Conservation (phyloP, 164 flowering plant genomes). For the Tetrastigma voinierianum region DNA sequence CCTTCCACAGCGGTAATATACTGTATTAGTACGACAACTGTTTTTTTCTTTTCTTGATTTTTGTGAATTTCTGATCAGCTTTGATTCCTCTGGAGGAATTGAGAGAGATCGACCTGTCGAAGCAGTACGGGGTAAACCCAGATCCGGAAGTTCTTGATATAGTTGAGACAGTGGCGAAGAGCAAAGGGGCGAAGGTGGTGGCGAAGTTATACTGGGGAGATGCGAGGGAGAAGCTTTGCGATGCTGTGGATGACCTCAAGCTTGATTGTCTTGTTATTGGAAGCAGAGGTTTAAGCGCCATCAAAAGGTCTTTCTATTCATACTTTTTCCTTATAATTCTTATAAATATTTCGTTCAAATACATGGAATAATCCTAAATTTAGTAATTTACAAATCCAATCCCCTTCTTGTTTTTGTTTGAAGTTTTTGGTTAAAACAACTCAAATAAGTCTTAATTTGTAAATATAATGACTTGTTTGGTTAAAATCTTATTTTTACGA, state of each 20-base stretch:
- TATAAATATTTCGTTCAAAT: too few species aligned
- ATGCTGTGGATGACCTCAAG: conserved; percentile 66
- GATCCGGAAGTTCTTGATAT: conserved; percentile 61
- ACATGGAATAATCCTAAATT: too few species aligned
- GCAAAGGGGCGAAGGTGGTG: conserved; percentile 49
- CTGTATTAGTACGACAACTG: not conserved
- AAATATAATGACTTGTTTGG: too few species aligned
- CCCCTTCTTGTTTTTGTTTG: too few species aligned
- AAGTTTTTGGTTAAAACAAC: too few species aligned
- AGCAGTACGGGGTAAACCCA: conserved; percentile 51
- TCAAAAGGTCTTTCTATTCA: conserved; percentile 51
- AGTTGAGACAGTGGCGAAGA: conserved; percentile 45
- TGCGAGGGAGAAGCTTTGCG: conserved; percentile 68
- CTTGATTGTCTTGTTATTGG: conserved; percentile 66
- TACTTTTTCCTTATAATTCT: not conserved
- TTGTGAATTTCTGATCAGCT: conserved; percentile 30
- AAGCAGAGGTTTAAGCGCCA: conserved; percentile 61
- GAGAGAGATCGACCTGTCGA: conserved; percentile 34
- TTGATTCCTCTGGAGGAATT: conserved; percentile 68
- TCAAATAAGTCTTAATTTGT: too few species aligned
- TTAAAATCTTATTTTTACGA: too few species aligned
- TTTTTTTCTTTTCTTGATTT: not conserved
- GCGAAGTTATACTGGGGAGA: conserved; percentile 81
- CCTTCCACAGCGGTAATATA: not conserved
- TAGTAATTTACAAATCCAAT: too few species aligned